Evolutionary conservation across 1,139 yeast genomes (phyloP).

Genomic region (Yamadazyma oceani): DNA sequence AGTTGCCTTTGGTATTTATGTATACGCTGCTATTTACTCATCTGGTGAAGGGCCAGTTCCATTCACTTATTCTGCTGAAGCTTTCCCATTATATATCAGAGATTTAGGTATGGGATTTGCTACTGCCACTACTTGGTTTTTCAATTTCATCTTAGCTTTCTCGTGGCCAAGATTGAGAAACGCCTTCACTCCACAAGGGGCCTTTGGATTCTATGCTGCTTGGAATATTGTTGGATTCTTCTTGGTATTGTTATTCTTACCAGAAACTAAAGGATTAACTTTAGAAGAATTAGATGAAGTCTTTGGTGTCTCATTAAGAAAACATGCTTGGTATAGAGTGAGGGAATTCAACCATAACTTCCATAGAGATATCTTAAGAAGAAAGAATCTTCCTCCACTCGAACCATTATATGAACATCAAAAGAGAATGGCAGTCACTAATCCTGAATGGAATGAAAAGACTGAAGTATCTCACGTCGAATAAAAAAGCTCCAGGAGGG

Average conservation of each 20-base stretch:
- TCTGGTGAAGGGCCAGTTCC: slow-evolving; percentile 93
- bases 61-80: slow-evolving; percentile 86
- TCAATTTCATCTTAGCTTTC: slow-evolving; percentile 75
- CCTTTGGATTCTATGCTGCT: slow-evolving; percentile 87
- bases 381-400: slow-evolving; percentile 44
- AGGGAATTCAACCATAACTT: slow-evolving; percentile 37
- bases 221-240: slow-evolving; percentile 80
- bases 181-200: slow-evolving; percentile 77
- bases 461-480: slow-evolving; percentile 50
- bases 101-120: slow-evolving; percentile 87
- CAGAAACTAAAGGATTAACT: slow-evolving; percentile 70
- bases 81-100: slow-evolving; percentile 78
- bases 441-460: slow-evolving; percentile 62
- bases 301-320: slow-evolving; percentile 53
- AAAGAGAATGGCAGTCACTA: slow-evolving; percentile 55
- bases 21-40: slow-evolving; percentile 74
- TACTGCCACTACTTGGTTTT: slow-evolving; percentile 84
- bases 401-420: slow-evolving; percentile 56
- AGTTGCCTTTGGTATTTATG: slow-evolving; percentile 68
- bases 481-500: slow-evolving; percentile 13
- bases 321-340: slow-evolving; percentile 59
- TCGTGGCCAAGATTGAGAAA: slow-evolving; percentile 77
- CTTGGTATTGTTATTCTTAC: slow-evolving; percentile 63
- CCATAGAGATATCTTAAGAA: slow-evolving; percentile 38
- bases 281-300: slow-evolving; percentile 75